Evolutionary conservation across 768 basidiomycete species (phyloP).

Genomic region (Mycena rebaudengoi): DNA sequence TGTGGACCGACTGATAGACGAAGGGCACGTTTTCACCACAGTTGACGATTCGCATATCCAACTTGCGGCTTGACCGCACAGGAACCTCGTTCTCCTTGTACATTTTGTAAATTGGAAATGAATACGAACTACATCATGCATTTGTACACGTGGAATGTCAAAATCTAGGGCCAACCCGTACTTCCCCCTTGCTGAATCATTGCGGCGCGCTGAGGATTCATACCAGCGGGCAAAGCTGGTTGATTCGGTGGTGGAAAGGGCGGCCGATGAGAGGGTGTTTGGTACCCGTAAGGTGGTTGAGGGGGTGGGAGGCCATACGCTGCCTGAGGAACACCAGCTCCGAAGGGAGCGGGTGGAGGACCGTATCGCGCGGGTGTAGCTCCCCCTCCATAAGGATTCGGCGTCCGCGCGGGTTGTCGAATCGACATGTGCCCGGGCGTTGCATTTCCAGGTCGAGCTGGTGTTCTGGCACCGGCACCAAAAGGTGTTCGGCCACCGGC

Average conservation of each 20-base stretch:
- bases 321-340: conserved; percentile 38
- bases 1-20: conserved; percentile 80
- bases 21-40: conserved; percentile 82
- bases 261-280: conserved; percentile 57
- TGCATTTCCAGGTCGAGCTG: conserved; percentile 75
- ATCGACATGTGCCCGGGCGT: conserved; percentile 86
- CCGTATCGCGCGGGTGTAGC: conserved; percentile 43
- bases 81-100: background rate
- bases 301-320: conserved; percentile 33
- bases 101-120: conserved; percentile 16
- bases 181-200: conserved; percentile 62
- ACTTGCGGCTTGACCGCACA: conserved; percentile 49
- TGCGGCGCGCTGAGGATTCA: conserved; percentile 74
- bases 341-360: conserved; percentile 56
- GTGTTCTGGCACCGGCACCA: conserved; percentile 77
- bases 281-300: conserved; percentile 54
- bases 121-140: background rate
- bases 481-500: conserved; percentile 84
- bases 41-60: conserved; percentile 84
- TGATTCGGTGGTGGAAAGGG: conserved; percentile 52
- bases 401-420: conserved; percentile 77
- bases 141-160: conserved; percentile 17
- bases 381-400: conserved; percentile 75
- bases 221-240: conserved; percentile 60
- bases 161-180: conserved; percentile 38